Evolutionary conservation across 331 rosid species (phyloP).

Genomic region (Telfairia occidentalis): DNA sequence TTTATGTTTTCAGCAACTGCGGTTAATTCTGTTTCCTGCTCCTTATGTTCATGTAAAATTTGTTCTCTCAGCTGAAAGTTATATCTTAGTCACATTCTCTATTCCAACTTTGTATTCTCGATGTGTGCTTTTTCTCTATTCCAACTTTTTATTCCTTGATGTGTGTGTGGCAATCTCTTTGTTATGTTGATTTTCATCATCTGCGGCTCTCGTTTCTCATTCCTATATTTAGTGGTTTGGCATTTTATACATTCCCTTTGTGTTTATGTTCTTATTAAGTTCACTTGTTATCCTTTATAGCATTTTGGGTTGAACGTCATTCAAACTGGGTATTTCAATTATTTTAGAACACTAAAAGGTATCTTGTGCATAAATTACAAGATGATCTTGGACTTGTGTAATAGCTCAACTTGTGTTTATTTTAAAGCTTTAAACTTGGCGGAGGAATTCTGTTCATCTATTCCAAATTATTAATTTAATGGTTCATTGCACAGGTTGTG

Average conservation of each 20-base stretch:
- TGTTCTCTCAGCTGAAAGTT: background rate
- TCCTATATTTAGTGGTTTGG: background rate
- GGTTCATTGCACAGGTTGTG: conserved; percentile 43
- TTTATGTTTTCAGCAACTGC: background rate
- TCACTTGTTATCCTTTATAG: background rate
- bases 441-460: background rate
- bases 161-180: background rate
- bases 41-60: background rate
- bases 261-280: background rate
- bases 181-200: background rate
- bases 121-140: background rate
- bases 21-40: background rate
- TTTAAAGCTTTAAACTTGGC: background rate
- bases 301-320: background rate
- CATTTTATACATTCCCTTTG: background rate
- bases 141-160: background rate
- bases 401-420: background rate
- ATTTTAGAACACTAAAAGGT: background rate
- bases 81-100: background rate
- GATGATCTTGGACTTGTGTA: background rate
- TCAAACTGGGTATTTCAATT: background rate
- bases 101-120: background rate
- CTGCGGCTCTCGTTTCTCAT: background rate
- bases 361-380: background rate
- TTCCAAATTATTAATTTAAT: background rate